These are phyloP conservation scores for Fusarium chaquense DNA, from an alignment of 2,329 filamentous ascomycete genomes.

Conservation along the genomic window DNA sequence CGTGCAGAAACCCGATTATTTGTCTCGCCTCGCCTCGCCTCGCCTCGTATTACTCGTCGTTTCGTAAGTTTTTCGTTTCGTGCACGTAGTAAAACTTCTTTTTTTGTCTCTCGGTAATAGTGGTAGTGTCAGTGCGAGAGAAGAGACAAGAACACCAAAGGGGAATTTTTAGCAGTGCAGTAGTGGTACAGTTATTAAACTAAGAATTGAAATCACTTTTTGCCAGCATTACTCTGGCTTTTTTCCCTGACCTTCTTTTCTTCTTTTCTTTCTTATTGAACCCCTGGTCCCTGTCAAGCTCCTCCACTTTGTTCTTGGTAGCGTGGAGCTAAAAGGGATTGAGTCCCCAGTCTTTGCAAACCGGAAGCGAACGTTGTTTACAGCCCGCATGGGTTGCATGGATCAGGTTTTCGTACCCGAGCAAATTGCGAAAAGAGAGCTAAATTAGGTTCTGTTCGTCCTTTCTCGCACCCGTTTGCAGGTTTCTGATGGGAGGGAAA, in stretches of 20 bases:
- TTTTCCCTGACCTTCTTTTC: neutral
- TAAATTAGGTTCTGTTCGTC: neutral
- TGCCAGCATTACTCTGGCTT: neutral
- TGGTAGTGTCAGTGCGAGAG: neutral
- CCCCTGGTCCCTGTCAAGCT: neutral
- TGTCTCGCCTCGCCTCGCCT: neutral
- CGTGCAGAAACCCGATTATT: neutral
- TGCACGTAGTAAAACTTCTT: neutral
- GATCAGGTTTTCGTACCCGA: neutral
- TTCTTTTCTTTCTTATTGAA: neutral
- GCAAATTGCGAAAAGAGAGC: neutral
- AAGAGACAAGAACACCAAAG: slow-evolving; percentile 3
- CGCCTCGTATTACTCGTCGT: neutral
- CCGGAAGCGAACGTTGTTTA: slow-evolving; percentile 4
- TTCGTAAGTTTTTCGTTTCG: neutral
- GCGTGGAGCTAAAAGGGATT: neutral
- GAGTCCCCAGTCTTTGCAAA: slow-evolving; percentile 3
- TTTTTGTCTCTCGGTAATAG: neutral
- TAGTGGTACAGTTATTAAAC: slow-evolving; percentile 6
- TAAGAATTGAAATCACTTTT: slow-evolving; percentile 7
- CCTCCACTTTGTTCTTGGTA: slow-evolving; percentile 7
- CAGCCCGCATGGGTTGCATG: slow-evolving; percentile 5
- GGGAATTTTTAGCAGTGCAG: neutral
- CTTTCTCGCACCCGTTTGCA: neutral
- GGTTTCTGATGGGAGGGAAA: neutral